A percentile compares a stretch with the other conserved stretches of the same genome.
Evolutionary conservation across 2,329 filamentous ascomycete genomes (phyloP).

Genomic region (Fusarium sp.): DNA sequence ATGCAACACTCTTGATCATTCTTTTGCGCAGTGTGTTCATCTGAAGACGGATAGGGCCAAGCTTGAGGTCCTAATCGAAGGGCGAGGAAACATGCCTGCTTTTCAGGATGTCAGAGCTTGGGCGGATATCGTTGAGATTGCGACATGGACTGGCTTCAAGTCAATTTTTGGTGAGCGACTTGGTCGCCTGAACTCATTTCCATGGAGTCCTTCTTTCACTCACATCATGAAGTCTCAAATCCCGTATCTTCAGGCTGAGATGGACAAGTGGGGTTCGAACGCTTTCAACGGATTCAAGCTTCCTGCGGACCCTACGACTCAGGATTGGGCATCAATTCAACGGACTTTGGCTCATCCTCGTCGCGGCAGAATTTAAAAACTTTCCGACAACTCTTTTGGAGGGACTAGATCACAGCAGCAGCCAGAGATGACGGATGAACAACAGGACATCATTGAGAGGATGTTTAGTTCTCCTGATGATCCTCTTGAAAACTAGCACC

Average conservation of each 20-base stretch:
- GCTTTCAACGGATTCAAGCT: background rate
- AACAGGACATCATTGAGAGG: too few species aligned
- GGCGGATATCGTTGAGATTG: background rate
- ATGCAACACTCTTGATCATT: background rate
- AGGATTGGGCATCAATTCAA: background rate
- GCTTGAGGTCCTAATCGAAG: background rate
- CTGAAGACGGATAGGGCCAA: background rate
- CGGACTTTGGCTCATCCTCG: background rate
- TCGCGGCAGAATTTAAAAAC: background rate
- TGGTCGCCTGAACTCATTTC: background rate
- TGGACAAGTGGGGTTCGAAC: background rate
- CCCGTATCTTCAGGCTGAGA: background rate
- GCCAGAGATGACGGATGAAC: too few species aligned
- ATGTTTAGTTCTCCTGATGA: too few species aligned
- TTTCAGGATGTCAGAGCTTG: background rate
- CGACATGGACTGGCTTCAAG: background rate
- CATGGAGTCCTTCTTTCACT: background rate
- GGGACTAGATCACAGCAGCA: too few species aligned
- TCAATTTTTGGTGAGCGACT: background rate
- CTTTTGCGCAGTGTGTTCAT: background rate
- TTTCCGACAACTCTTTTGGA: too few species aligned
- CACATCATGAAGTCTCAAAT: background rate
- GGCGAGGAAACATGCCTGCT: slow-evolving; percentile 1
- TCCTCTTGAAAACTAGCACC: too few species aligned
- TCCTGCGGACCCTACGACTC: background rate